Conservation (phyloP, 2,329 filamentous ascomycete species). For the Fusarium nelsonii region DNA sequence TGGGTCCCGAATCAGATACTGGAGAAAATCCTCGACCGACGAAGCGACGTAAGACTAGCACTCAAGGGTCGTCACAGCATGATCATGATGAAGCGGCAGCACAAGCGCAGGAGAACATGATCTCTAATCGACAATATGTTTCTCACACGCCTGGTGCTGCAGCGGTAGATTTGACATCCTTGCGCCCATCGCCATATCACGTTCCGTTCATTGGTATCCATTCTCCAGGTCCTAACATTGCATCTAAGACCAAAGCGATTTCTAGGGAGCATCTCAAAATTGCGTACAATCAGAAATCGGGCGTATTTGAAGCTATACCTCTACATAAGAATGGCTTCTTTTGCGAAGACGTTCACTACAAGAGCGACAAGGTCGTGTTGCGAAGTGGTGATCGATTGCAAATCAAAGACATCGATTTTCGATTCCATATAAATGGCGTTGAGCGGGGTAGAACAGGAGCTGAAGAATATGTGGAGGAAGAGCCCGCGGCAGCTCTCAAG, state of each 20-base stretch:
- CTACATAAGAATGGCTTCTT: slow-evolving; percentile 77
- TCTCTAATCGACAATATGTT: slow-evolving; percentile 70
- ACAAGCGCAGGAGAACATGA: slow-evolving; percentile 58
- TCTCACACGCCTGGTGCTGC: slow-evolving; percentile 70
- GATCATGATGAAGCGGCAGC: slow-evolving; percentile 56
- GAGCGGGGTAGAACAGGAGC: slow-evolving; percentile 68
- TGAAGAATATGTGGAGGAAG: slow-evolving; percentile 66
- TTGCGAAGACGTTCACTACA: slow-evolving; percentile 70
- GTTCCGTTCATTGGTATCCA: slow-evolving; percentile 79
- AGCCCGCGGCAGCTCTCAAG: slow-evolving; percentile 56
- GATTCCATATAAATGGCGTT: slow-evolving; percentile 76
- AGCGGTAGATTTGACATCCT: slow-evolving; percentile 68
- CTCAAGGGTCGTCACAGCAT: slow-evolving; percentile 57
- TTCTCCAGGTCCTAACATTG: slow-evolving; percentile 72
- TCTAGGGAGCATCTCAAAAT: slow-evolving; percentile 81
- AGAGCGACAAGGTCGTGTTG: slow-evolving; percentile 67
- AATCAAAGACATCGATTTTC: slow-evolving; percentile 77
- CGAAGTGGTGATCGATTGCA: slow-evolving; percentile 75
- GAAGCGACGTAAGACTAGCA: slow-evolving; percentile 62
- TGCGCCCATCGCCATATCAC: slow-evolving; percentile 71
- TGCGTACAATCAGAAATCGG: slow-evolving; percentile 72
- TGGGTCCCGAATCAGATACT: slow-evolving; percentile 71
- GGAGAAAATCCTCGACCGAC: slow-evolving; percentile 62
- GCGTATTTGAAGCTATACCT: slow-evolving; percentile 73
- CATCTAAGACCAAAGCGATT: slow-evolving; percentile 76